Conservation (phyloP, 805 yeast genomes). For the Lipomyces kockii region DNA sequence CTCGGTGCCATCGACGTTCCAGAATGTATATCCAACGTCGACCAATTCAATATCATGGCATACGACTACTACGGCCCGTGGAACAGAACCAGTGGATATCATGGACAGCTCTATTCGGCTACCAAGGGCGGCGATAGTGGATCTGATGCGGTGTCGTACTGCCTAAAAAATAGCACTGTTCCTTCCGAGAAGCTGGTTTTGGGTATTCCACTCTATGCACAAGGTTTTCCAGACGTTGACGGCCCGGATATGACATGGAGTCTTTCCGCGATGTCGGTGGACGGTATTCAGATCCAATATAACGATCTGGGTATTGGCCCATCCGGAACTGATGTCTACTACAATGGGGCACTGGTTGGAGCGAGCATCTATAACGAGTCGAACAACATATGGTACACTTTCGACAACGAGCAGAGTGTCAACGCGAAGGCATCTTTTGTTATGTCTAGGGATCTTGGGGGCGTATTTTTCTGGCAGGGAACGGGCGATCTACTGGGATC, state of each 20-base stretch:
- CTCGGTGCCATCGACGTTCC: slow-evolving; percentile 20
- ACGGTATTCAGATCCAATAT: slow-evolving; percentile 56
- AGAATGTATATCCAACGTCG: slow-evolving; percentile 12
- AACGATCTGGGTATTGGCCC: slow-evolving; percentile 54
- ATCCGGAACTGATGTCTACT: slow-evolving; percentile 49
- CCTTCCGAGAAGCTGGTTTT: slow-evolving; percentile 59
- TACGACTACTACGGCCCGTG: slow-evolving; percentile 86
- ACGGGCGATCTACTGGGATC: slow-evolving; percentile 22
- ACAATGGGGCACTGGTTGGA: slow-evolving; percentile 58
- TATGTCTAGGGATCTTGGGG: slow-evolving; percentile 57
- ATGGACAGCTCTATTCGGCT: slow-evolving; percentile 65
- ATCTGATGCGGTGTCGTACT: slow-evolving; percentile 51
- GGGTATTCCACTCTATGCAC: slow-evolving; percentile 88
- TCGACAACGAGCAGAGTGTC: slow-evolving; percentile 65
- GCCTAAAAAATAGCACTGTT: slow-evolving; percentile 50
- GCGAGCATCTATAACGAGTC: slow-evolving; percentile 55
- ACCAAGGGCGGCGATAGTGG: slow-evolving; percentile 51
- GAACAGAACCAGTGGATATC: slow-evolving; percentile 66
- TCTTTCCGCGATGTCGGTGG: slow-evolving; percentile 51
- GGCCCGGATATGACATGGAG: slow-evolving; percentile 53
- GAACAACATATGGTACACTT: slow-evolving; percentile 54
- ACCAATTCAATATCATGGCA: slow-evolving; percentile 70
- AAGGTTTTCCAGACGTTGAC: slow-evolving; percentile 53
- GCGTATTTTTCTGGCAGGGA: slow-evolving; percentile 83
- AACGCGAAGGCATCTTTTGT: slow-evolving; percentile 65